Base-by-base conservation (phyloP, 2,329 filamentous ascomycete genomes). In the Alternaria angustiovoidea region DNA sequence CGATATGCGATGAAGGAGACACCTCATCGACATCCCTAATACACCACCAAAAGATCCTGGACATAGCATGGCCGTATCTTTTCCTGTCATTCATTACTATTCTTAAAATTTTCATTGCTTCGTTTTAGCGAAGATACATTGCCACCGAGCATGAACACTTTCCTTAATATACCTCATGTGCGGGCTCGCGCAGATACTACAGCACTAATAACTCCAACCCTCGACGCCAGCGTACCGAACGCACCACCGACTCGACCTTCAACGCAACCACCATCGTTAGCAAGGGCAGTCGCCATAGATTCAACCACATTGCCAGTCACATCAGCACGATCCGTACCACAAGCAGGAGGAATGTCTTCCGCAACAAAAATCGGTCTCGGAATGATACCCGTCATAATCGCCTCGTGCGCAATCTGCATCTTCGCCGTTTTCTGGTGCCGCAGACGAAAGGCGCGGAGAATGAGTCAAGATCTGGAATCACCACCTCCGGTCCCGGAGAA, bases 341-440 rank as follows among this genome's bases (percentile, higher is more conserved):
- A 26, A 51, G 16, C 34, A 48, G 32, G 32, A 42, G 16, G 26
- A 30, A 57, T 64, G 54, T 43, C 57, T 43, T 57, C 51, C 18
- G 65, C 38, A 5, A 65, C 51, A 38, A 73, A 69, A 44, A 46
- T 73, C 11, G 72, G 70, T 11, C 64, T 75, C 12, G 70, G 63
- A 7, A 70, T 73, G 61, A 67, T 71, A 38, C 71, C 73, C 5
- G 52, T 72, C 6, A 62, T 65, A 1, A 56, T 66, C 12, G 52
- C 62, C n/a, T 26, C 71, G 2, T 62, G 64, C 51, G 57, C 59
- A 16, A 24, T 62, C 9, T 62, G 57, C n/a, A 49, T 69, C 22
- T 64, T 68, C 58, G 62, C 61, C 43, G 57, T 63, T 20, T 68
- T 69, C 52, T 67, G 69, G 59, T 63, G 62, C 44, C 66, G 67